Evolutionary conservation across 2,329 filamentous ascomycete genomes (phyloP), one percentile per base, ranked within the genome.

Genomic region (Pestalotiopsis sp.): DNA sequence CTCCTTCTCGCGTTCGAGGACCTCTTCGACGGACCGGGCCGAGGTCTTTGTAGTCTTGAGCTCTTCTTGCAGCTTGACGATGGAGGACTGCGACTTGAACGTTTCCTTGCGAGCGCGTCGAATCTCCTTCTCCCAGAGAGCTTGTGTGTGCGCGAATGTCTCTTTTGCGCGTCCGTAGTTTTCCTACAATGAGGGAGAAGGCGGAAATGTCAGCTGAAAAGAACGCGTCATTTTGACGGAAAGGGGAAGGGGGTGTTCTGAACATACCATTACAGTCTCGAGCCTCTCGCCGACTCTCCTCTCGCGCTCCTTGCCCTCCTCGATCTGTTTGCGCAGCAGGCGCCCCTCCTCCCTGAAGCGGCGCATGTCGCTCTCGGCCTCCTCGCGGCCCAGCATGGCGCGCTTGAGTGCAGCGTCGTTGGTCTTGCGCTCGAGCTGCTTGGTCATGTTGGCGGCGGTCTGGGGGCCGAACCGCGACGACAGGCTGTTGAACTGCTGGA

Each of bases 41-140:
- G 82, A 80, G 31, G 80, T 80, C 59, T 90, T 86, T 65, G 87
- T 82, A 0, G 87, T 82, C 77, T 93, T 93, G 71, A 93, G 84
- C 74, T 93, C 91, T 73, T 93, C 91, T 76, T 93, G 91, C n/a
- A 91, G 77, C 76, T 92, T 92, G 73, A 93, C 87, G 39, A 91
- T 85, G 12, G 83, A 80, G 2, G 91, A 92, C 73, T 92, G 90
- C n/a, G 88, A 87, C 76, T 93, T 93, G 84, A 93, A 93, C 2
- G 89, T 90, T 73, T 93, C 92, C 74, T 93, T 93, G 64, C 90
- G 85, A 11, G 88, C 86, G 68, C 89, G 85, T 67, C 91, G 87
- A 58, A 93, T 90, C 77, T 93, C 91, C 77, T 93, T 93, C 74
- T 93, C 91, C 87, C 91, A 93, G 11, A 92, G 80, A 23, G 88